Conservation (phyloP, 116 monocot genomes). For the Papilionanthe hybrid region DNA sequence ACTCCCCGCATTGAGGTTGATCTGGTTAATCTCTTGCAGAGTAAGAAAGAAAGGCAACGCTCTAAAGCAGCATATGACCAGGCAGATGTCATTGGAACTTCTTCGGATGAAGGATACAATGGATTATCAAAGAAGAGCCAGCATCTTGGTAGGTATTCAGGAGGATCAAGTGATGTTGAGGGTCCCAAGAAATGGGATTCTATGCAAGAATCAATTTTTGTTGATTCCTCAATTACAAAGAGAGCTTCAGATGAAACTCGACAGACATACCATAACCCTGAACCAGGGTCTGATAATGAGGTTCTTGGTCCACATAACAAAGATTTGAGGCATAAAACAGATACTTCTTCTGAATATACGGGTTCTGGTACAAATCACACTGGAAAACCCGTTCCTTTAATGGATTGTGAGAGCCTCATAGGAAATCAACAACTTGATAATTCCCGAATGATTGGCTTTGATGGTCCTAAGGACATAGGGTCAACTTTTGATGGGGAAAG, state of each 20-base stretch:
- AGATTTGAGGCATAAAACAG: constrained; percentile 26
- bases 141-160: constrained; percentile 63
- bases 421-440: constrained; percentile 49
- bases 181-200: constrained; percentile 60
- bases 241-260: constrained; percentile 40
- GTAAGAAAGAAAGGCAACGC: constrained; percentile 86
- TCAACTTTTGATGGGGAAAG: constrained; percentile 40
- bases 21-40: constrained; percentile 83
- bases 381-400: constrained; percentile 33
- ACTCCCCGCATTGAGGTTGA: constrained; percentile 99
- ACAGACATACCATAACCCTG: constrained; percentile 33
- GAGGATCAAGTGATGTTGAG: constrained; percentile 71
- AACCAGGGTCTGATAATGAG: constrained; percentile 33
- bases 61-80: constrained; percentile 80
- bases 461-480: constrained; percentile 29
- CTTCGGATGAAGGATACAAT: constrained; percentile 76
- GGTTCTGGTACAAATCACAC: constrained; percentile 29
- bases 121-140: constrained; percentile 64
- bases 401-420: constrained; percentile 42
- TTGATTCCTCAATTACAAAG: constrained; percentile 31
- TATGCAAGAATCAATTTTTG: constrained; percentile 46
- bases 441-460: constrained; percentile 31
- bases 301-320: constrained; percentile 23
- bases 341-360: constrained; percentile 20
- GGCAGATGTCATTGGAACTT: constrained; percentile 79